Conservation (phyloP, 208 protist species). For the Acanthamoeba castellanii region DNA sequence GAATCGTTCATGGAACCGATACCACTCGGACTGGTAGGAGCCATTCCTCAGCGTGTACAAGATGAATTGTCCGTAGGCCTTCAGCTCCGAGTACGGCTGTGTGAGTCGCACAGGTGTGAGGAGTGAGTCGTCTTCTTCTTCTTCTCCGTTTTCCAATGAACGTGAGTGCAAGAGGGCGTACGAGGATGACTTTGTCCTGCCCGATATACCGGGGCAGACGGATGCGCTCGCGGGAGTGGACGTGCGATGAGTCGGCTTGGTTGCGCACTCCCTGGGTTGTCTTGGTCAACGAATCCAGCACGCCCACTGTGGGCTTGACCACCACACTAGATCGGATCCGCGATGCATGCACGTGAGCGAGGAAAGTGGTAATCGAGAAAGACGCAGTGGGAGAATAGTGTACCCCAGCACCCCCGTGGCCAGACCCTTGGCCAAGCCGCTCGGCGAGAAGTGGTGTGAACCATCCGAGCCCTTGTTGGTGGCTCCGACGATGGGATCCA, state of each 20-base stretch:
- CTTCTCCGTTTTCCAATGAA: not conserved
- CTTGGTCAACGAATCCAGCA: slow-evolving; percentile 84
- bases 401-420: slow-evolving; percentile 65
- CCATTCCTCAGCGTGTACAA: slow-evolving; percentile 61
- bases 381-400: not conserved
- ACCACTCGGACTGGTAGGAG: slow-evolving; percentile 68
- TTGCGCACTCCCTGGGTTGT: slow-evolving; percentile 83
- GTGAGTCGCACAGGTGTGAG: not conserved
- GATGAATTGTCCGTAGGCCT: slow-evolving; percentile 55
- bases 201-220: slow-evolving; percentile 65
- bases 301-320: slow-evolving; percentile 87
- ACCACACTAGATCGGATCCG: not conserved
- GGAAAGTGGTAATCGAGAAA: not conserved
- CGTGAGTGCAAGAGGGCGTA: not conserved
- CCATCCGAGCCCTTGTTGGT: slow-evolving; percentile 24
- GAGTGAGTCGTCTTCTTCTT: not conserved
- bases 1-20: slow-evolving; percentile 55
- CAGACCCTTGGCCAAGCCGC: slow-evolving; percentile 61
- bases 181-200: slow-evolving; percentile 68
- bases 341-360: not conserved
- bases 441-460: slow-evolving; percentile 37
- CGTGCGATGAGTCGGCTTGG: slow-evolving; percentile 67
- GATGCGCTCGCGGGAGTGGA: not conserved
- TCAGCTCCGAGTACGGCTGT: slow-evolving; percentile 49
- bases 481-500: slow-evolving; percentile 71